Conservation (phyloP, 495 filamentous ascomycete species). For the Aspergillus steynii region DNA sequence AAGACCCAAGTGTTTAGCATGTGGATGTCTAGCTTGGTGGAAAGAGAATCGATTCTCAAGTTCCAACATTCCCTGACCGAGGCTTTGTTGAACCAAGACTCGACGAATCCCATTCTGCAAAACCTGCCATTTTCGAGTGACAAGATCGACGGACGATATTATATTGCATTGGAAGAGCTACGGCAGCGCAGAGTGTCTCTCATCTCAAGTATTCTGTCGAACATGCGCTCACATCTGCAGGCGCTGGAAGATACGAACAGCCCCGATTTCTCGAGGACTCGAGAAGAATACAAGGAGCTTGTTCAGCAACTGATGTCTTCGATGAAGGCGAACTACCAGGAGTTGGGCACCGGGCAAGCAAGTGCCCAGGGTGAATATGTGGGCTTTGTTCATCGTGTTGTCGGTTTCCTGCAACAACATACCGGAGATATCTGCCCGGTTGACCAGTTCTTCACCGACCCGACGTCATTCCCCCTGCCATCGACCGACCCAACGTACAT, state of each 20-base stretch:
- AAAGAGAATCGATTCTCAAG: conserved; percentile 64
- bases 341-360: conserved; percentile 46
- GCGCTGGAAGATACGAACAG: conserved; percentile 30
- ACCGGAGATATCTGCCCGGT: conserved; percentile 61
- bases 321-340: conserved; percentile 70
- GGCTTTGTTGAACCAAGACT: conserved; percentile 52
- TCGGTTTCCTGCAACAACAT: conserved; percentile 66
- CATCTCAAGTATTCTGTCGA: conserved; percentile 62
- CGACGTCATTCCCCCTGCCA: conserved; percentile 64
- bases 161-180: conserved; percentile 56
- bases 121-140: conserved; percentile 64
- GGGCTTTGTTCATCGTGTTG: conserved; percentile 63
- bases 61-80: conserved; percentile 65
- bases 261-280: conserved; percentile 34
- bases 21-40: conserved; percentile 64
- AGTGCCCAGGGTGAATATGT: conserved; percentile 58
- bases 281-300: conserved; percentile 55
- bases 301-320: conserved; percentile 60
- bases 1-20: conserved; percentile 50
- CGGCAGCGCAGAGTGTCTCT: conserved; percentile 57
- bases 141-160: conserved; percentile 36
- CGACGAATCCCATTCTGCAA: conserved; percentile 49
- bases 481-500: conserved; percentile 67
- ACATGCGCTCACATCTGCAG: conserved; percentile 61
- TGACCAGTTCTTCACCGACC: conserved; percentile 69